phyloP scores from a whole-genome alignment of 139 green algal genomes.

The Eudorina sp. region DNA sequence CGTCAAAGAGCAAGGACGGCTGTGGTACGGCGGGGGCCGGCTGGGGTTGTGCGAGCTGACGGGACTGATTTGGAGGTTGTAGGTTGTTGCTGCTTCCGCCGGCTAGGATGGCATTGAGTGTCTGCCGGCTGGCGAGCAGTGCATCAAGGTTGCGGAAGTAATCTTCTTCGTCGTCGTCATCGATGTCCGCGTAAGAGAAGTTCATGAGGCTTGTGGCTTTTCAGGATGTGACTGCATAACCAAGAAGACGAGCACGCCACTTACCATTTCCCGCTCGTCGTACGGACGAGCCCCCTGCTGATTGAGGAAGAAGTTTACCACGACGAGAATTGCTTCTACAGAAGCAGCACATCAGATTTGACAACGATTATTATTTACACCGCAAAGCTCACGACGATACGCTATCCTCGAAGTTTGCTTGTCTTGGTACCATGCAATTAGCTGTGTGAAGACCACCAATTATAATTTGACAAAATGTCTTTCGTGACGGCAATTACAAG shows the following conservation, averaged over 20 bases:
- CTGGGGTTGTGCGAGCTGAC: not conserved
- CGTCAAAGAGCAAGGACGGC: not conserved
- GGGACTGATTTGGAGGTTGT: not conserved
- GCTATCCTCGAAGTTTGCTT: slow-evolving; percentile 3
- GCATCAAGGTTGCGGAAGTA: slow-evolving; percentile 24
- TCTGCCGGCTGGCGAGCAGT: not conserved
- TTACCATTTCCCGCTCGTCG: too few relatives aligned
- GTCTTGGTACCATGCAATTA: not conserved
- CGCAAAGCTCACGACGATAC: too few relatives aligned
- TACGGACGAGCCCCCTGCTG: too few relatives aligned
- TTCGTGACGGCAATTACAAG: slow-evolving; percentile 1
- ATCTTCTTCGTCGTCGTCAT: slow-evolving; percentile 35
- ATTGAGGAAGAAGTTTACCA: too few relatives aligned
- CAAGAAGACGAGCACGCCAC: too few relatives aligned
- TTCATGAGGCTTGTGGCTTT: not conserved
- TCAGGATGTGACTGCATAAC: too few relatives aligned
- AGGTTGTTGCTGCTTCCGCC: not conserved
- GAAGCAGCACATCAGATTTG: too few relatives aligned
- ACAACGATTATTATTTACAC: too few relatives aligned
- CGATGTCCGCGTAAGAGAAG: not conserved
- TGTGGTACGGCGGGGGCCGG: not conserved
- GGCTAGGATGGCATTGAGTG: not conserved
- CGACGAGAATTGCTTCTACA: too few relatives aligned
- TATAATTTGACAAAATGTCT: slow-evolving; percentile 1
- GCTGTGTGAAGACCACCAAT: not conserved